Evolutionary conservation across 2,329 filamentous ascomycete species (phyloP).

Genomic region (Botrytis elliptica): DNA sequence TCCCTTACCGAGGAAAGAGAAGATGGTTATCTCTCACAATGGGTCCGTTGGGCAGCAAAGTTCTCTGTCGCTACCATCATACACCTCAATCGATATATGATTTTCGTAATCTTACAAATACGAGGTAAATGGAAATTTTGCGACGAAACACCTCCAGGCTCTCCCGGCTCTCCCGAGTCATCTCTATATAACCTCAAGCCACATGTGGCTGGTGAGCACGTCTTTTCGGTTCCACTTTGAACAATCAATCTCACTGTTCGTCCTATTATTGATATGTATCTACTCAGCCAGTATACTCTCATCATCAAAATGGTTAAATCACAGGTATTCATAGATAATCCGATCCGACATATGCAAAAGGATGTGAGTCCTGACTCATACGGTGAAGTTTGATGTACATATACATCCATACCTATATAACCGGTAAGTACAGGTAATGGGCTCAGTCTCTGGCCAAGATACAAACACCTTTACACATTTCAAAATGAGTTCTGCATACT

Average conservation of each 20-base stretch:
- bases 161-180: no score
- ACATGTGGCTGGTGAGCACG: slow-evolving; percentile 14
- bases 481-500: slow-evolving; percentile 28
- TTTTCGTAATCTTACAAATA: not conserved
- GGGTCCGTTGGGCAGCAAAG: not conserved
- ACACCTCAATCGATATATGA: not conserved
- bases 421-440: not conserved
- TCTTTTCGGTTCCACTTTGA: slow-evolving; percentile 4
- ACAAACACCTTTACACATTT: not conserved
- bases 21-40: not conserved
- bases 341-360: not conserved
- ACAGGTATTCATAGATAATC: not conserved
- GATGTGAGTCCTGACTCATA: not conserved
- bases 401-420: not conserved
- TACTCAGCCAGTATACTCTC: not conserved
- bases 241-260: not conserved
- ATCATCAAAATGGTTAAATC: not conserved
- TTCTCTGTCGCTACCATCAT: not conserved
- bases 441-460: not conserved
- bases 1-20: not conserved
- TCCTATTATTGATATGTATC: not conserved
- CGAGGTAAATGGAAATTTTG: no score
- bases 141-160: not conserved
- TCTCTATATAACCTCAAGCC: not conserved
- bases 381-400: not conserved